These are phyloP conservation scores for Colletotrichum sp. DNA, from an alignment of 2,329 filamentous ascomycete species.

Conservation along the genomic window DNA sequence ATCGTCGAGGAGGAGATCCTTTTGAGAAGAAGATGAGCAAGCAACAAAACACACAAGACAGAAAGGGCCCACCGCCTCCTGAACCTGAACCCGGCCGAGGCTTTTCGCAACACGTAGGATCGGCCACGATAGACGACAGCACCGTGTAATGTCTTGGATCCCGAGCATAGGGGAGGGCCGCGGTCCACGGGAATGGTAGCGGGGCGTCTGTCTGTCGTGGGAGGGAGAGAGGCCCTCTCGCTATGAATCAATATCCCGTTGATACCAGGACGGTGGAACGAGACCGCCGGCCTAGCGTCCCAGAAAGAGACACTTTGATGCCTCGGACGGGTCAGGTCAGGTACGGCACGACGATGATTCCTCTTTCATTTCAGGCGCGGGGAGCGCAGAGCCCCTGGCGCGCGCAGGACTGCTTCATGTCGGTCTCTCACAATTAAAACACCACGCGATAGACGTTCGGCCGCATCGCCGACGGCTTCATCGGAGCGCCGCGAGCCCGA, in stretches of 20 bases:
- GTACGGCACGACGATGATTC: neutral
- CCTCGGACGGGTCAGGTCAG: neutral
- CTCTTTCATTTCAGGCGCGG: neutral
- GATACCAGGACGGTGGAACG: neutral
- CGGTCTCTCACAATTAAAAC: neutral
- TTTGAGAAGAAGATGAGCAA: neutral
- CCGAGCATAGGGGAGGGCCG: neutral
- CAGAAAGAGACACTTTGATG: slow-evolving; percentile 1
- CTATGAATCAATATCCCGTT: neutral
- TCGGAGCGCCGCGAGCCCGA: neutral
- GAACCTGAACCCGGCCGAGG: neutral
- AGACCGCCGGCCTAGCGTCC: slow-evolving; percentile 1
- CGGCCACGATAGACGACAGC: neutral
- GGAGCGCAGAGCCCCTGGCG: neutral
- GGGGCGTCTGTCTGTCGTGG: neutral
- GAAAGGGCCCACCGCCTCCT: neutral
- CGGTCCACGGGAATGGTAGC: neutral
- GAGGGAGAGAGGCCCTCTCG: neutral
- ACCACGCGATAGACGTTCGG: neutral
- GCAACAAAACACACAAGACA: neutral
- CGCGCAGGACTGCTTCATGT: neutral
- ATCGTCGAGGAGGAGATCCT: neutral
- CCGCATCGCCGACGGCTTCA: neutral
- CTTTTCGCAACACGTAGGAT: neutral
- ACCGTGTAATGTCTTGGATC: neutral